phyloP scores from a whole-genome alignment of 352 stramenopile species.

The Paralagenidium karlingii region DNA sequence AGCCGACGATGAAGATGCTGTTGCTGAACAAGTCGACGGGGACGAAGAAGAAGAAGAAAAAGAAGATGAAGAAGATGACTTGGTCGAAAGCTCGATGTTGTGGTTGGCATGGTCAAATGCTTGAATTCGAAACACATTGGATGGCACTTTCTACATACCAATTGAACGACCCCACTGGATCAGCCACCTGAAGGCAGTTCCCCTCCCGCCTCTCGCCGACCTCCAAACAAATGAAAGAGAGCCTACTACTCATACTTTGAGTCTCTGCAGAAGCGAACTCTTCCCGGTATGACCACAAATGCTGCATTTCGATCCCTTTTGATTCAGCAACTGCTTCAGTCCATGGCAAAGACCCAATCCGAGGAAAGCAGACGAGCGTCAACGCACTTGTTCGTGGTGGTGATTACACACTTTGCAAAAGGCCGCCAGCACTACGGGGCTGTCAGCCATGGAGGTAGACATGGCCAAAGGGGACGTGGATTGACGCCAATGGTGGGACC shows the following conservation, averaged over 20 bases:
- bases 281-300: slow-evolving; percentile 59
- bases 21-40: slow-evolving; percentile 2
- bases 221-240: too few species aligned
- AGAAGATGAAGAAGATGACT: slow-evolving; percentile 4
- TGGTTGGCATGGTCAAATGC: not conserved
- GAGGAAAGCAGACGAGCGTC: not conserved
- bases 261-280: slow-evolving; percentile 41
- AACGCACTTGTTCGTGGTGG: slow-evolving; percentile 20
- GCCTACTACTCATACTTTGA: slow-evolving; percentile 22
- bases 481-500: too few species aligned
- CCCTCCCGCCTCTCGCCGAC: too few species aligned
- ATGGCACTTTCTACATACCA: too few species aligned
- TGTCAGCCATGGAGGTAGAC: too few species aligned
- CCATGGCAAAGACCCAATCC: not conserved
- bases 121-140: not conserved
- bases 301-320: slow-evolving; percentile 34
- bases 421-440: too few species aligned
- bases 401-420: slow-evolving; percentile 45
- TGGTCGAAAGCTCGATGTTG: slow-evolving; percentile 4
- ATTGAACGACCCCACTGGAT: too few species aligned
- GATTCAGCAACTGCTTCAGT: not conserved
- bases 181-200: too few species aligned
- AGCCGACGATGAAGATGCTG: too few species aligned
- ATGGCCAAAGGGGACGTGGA: too few species aligned
- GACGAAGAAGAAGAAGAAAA: too few species aligned